phyloP scores from a whole-genome alignment of 2,329 filamentous ascomycete species.

The Sclerotiophoma versabilis region DNA sequence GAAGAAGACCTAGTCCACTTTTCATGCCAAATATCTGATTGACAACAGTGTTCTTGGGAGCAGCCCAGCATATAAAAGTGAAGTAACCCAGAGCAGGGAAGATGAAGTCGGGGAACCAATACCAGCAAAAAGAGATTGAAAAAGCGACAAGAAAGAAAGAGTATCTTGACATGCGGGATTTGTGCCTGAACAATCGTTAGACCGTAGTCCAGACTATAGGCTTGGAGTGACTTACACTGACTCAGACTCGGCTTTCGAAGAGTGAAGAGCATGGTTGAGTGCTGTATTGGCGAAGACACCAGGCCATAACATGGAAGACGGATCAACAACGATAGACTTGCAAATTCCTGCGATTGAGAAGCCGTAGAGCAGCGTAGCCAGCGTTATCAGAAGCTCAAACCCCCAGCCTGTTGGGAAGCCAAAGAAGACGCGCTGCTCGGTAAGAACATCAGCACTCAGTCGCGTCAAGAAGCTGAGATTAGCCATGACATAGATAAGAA shows the following conservation, averaged over 20 bases:
- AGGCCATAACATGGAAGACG: not conserved
- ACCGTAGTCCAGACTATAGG: too few relatives aligned
- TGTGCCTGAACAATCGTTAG: not conserved
- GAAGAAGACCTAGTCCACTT: not conserved
- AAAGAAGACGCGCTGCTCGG: conserved; percentile 1
- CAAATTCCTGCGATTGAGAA: not conserved
- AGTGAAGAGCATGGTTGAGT: not conserved
- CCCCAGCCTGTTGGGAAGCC: not conserved
- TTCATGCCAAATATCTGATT: not conserved
- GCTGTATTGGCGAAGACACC: conserved; percentile 1
- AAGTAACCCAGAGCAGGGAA: not conserved
- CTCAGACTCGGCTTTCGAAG: not conserved
- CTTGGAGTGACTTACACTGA: not conserved
- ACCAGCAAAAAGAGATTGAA: not conserved
- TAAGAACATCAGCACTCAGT: not conserved
- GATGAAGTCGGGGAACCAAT: conserved; percentile 1
- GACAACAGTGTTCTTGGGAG: not conserved
- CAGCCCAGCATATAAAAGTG: not conserved
- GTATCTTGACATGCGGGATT: not conserved
- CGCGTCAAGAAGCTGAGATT: not conserved
- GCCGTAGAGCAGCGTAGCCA: not conserved
- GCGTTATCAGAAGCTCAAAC: not conserved
- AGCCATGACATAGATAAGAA: not conserved
- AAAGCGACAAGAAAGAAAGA: not conserved
- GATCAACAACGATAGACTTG: not conserved